Conservation (phyloP, 2,329 filamentous ascomycete species). For the Epichloe coenophiala region DNA sequence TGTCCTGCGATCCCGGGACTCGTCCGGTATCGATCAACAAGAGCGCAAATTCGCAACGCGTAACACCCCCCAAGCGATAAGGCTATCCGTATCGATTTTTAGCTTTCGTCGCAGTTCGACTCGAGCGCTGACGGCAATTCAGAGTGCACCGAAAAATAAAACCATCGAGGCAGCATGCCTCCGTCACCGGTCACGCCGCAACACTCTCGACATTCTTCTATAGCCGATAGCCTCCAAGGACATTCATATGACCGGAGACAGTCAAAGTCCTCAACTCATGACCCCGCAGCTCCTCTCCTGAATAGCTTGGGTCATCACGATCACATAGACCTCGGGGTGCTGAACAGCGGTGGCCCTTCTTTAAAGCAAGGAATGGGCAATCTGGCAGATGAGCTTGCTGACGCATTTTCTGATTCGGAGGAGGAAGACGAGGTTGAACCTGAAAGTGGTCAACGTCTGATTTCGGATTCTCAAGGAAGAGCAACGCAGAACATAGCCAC, state of each 20-base stretch:
- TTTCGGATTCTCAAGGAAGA: not conserved
- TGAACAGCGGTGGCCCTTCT: conserved; percentile 27
- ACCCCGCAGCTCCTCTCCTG: conserved; percentile 34
- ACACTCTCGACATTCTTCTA: conserved; percentile 46
- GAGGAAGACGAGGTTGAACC: conserved; percentile 48
- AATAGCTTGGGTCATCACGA: conserved; percentile 37
- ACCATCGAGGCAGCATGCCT: conserved; percentile 3
- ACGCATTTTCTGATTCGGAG: conserved; percentile 54
- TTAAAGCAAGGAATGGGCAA: conserved; percentile 54
- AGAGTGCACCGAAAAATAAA: not conserved
- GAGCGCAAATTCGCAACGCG: not conserved
- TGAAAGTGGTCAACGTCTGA: conserved; percentile 19
- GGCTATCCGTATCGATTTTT: not conserved
- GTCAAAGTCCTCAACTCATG: conserved; percentile 38
- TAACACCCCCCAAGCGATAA: not conserved
- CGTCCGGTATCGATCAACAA: not conserved
- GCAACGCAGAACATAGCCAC: not conserved
- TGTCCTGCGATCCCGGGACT: not conserved
- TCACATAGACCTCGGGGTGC: conserved; percentile 30
- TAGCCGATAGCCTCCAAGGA: conserved; percentile 33
- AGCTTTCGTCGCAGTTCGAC: not conserved
- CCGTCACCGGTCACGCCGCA: conserved; percentile 29
- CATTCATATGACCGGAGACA: conserved; percentile 34
- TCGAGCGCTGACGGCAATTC: not conserved
- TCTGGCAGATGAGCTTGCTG: conserved; percentile 67